Evolutionary conservation across 306 rosid species (phyloP), one percentile per base, ranked within the genome.

Genomic region (Prunus mira): DNA sequence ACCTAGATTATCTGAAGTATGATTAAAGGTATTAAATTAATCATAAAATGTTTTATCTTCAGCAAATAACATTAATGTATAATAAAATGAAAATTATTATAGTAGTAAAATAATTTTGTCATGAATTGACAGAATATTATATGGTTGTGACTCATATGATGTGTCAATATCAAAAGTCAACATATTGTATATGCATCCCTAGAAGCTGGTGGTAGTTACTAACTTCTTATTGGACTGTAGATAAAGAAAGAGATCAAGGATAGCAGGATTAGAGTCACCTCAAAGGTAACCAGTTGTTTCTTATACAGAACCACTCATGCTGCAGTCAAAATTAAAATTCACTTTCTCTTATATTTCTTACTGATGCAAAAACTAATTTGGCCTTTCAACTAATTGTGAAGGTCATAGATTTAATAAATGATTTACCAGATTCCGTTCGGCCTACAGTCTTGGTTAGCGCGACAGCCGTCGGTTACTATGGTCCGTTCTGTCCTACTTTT

Each of bases 381-480:
- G 64, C 50, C 61, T 79, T 71, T 78, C 41, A 71, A 85, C 72
- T 83, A 79, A 64, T 88, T 67, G 78, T 79, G 75, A 82, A 96
- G 99, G 89, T 92, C 77, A 93, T 91, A 76, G 94, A 90, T 65
- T 78, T 88, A 72, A 91, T 96, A 78, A 92, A 92, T 49, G 81
- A 87, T 74, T 86, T 94, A 27, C 98, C 97, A 13, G 88, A 79
- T 82, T 90, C 84, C 34, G 84, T 77, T 82, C 96, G 86, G 54
- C 97, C 97, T 9, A 81, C 80, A 68, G 97, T 95, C 76, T 86
- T 95, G 73, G 93, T 95, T 71, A 95, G 97, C 54, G 97, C 97
- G 54, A 95, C 98, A 1, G 98, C 98, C 41, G 93, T 95, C 45
- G 98, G 98, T 79, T 95, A 95, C 84, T 95, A 95, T 52, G 98